Evolutionary conservation across 345 rosid species (phyloP), one percentile per base, ranked within the genome.

Genomic region (Odontarrhena argentea): DNA sequence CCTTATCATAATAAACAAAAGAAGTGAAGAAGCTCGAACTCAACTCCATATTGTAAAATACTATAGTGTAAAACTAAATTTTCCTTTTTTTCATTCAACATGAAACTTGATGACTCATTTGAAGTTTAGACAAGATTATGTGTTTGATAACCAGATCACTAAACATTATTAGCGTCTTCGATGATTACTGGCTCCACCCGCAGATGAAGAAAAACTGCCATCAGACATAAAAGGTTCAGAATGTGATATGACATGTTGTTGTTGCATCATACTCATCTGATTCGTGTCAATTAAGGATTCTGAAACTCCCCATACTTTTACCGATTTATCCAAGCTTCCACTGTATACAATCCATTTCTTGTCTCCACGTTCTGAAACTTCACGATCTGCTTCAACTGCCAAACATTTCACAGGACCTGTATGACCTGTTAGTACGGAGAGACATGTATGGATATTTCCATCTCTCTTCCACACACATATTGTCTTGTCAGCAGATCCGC

Each of bases 401-500:
- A 93, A 74, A 80, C 94, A 90, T 63, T 90, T 93, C 3, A 93
- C 97, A 1, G 98, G 98, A 13, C 97, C 96, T 0, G 82, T 84
- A 64, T 93, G 98, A 63, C 98, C 98, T 25, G 94, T 87, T 63
- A 93, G 72, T 46, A 87, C 92, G 8, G 97, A 93, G 7, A 90
- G 79, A 55, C 96, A 86, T 25, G 94, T 84, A 79, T 93, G 97
- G 45, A 83, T 74, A 48, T 59, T 62, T 5, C 80, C 92, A 15
- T 87, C 97, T 77, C 83, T 82, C 61, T 88, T 76, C 98, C 98
- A 90, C 57, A 87, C 92, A 56, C 98, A 88, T 66, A 93, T 90
- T 36, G 94, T 93, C 79, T 90, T 93, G 76, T 93, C 98, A 10
- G 98, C 98, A 7, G 97, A 93, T 7, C 97, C 98, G 53, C 92